Percentiles rank a stretch among this genome's conserved stretches.
Evolutionary conservation across 2,329 filamentous ascomycete species (phyloP).

Genomic region (Clonostachys rosea): DNA sequence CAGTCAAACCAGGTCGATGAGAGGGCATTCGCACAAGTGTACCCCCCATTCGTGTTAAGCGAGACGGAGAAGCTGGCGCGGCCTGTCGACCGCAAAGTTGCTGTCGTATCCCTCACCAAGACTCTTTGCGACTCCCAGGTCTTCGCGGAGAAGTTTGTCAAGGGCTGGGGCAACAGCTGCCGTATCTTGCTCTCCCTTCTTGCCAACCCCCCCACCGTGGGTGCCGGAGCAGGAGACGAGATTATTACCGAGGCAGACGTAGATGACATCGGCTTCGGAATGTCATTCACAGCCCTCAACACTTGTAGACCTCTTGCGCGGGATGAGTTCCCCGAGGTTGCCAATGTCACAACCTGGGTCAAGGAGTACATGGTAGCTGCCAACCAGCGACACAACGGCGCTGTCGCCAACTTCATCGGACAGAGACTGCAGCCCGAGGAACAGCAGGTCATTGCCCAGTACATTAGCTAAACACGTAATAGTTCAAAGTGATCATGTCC

Average conservation of each 20-base stretch:
- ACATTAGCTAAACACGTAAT: conserved; percentile 29
- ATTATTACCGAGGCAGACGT: conserved; percentile 83
- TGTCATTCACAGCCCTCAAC: conserved; percentile 90
- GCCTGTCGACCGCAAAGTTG: conserved; percentile 87
- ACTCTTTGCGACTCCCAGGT: conserved; percentile 81
- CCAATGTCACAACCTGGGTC: conserved; percentile 82
- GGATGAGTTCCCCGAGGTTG: conserved; percentile 84
- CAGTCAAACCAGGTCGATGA: conserved; percentile 79
- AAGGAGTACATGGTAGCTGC: conserved; percentile 71
- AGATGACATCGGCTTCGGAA: conserved; percentile 90
- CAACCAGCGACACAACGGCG: conserved; percentile 67
- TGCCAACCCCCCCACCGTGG: conserved; percentile 75
- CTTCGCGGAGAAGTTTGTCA: conserved; percentile 77
- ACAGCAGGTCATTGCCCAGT: conserved; percentile 45
- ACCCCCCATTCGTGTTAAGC: conserved; percentile 80
- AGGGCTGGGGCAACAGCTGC: conserved; percentile 89
- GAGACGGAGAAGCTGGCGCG: conserved; percentile 84
- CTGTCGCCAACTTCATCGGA: conserved; percentile 65
- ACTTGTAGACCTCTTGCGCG: conserved; percentile 72
- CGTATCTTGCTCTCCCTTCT: conserved; percentile 85
- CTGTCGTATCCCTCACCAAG: conserved; percentile 90
- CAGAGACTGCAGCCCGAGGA: conserved; percentile 64
- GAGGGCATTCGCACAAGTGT: conserved; percentile 78
- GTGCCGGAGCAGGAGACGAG: conserved; percentile 64
- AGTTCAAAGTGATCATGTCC: no score